These are phyloP conservation scores for Tagetes patula DNA, from an alignment of 129 eudicot genomes.

Conservation along the genomic window DNA sequence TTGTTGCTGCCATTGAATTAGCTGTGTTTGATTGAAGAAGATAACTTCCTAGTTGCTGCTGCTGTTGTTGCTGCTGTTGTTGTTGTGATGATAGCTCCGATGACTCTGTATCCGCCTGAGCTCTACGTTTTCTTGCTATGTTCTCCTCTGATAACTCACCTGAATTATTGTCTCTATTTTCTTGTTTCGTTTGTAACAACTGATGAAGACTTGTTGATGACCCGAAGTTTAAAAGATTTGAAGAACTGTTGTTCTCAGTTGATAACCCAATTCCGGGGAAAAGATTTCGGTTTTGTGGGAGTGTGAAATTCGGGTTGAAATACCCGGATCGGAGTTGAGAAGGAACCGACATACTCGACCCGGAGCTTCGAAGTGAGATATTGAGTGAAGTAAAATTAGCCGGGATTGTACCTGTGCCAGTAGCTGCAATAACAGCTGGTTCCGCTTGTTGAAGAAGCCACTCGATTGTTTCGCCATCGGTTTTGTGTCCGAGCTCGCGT, in stretches of 20 bases:
- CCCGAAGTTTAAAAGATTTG: constrained; percentile 64
- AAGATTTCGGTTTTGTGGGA: constrained; percentile 56
- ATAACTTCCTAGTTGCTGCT: constrained; percentile 55
- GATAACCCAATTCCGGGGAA: constrained; percentile 63
- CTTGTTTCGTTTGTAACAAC: constrained; percentile 60
- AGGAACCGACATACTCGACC: constrained; percentile 82
- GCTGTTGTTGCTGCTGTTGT: constrained; percentile 44
- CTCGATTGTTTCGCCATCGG: constrained; percentile 94
- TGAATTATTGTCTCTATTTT: constrained; percentile 41
- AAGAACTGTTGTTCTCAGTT: constrained; percentile 38
- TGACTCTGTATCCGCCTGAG: constrained; percentile 14
- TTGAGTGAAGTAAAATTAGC: constrained; percentile 89
- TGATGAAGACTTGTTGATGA: constrained; percentile 49
- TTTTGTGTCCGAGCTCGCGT: constrained; percentile 88
- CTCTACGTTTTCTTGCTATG: constrained; percentile 48
- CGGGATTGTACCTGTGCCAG: constrained; percentile 95
- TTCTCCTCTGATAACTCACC: constrained; percentile 65
- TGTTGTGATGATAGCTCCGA: constrained; percentile 39
- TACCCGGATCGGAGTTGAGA: constrained; percentile 76
- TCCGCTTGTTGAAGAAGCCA: constrained; percentile 98
- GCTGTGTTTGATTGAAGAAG: constrained; percentile 59
- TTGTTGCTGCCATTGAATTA: constrained; percentile 44
- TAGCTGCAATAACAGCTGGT: constrained; percentile 92
- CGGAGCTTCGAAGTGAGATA: constrained; percentile 84
- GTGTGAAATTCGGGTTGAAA: constrained; percentile 59